A percentile compares a stretch with the other conserved stretches of the same genome.
Conservation (phyloP, 345 rosid genomes). For the Aethionema arabicum region DNA sequence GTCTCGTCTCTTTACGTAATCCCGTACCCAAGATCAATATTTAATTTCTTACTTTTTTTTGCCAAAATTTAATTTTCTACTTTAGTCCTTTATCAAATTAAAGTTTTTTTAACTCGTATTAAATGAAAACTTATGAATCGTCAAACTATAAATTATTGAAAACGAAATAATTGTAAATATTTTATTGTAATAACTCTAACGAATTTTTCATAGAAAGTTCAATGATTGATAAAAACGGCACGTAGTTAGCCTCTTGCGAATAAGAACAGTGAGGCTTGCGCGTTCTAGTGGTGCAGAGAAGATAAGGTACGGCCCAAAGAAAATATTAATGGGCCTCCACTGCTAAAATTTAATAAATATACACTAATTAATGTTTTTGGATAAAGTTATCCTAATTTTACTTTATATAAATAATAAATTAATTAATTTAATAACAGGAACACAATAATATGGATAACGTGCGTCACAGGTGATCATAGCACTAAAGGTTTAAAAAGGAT, state of each 20-base stretch:
- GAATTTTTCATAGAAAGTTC: neutral
- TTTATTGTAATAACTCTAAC: neutral
- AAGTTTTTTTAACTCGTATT: no score
- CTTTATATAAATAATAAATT: no score
- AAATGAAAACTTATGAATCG: no score
- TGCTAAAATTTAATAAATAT: no score
- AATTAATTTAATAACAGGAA: no score
- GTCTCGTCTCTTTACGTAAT: slow-evolving; percentile 33
- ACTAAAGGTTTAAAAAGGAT: slow-evolving; percentile 1
- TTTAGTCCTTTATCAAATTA: no score
- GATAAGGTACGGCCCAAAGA: neutral
- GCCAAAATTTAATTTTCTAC: no score
- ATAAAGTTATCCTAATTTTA: no score
- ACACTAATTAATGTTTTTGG: no score
- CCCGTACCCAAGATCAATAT: slow-evolving; percentile 14
- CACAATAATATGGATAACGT: neutral
- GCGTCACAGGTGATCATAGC: slow-evolving; percentile 26
- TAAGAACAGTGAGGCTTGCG: neutral
- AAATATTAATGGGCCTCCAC: neutral
- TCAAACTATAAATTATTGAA: no score
- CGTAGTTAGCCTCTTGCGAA: slow-evolving; percentile 6
- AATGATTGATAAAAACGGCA: neutral
- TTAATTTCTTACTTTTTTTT: neutral
- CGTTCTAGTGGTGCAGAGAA: neutral
- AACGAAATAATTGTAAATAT: no score